A percentile compares a stretch with the other conserved stretches of the same genome.
Evolutionary conservation across 176 grass and related monocot species (phyloP).

Genomic region (Eragrostis curvula): DNA sequence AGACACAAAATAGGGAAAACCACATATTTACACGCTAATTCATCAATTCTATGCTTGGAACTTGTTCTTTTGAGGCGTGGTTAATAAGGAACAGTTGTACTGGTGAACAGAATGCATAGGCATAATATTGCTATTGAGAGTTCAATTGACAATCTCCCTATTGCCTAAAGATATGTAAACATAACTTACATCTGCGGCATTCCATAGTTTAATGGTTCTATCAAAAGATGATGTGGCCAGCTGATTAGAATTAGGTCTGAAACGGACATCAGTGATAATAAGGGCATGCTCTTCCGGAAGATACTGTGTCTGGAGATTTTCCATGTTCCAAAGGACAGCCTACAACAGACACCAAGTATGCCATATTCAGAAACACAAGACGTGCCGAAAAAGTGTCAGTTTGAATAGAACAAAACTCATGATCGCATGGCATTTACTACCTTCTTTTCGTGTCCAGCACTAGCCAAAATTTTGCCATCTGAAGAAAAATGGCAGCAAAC

Average conservation of each 20-base stretch:
- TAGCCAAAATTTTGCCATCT: conserved; percentile 91
- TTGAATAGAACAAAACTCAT: conserved; percentile 16
- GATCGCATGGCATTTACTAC: conserved; percentile 40
- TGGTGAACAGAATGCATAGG: neutral
- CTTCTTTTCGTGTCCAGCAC: conserved; percentile 99
- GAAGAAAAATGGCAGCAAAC: conserved; percentile 98
- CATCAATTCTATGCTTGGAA: neutral
- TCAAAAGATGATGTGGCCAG: conserved; percentile 98
- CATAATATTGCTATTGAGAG: conserved; percentile 1
- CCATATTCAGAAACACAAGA: conserved; percentile 25
- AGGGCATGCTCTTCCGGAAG: conserved; percentile 65
- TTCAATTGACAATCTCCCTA: conserved; percentile 2
- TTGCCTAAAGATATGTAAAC: conserved; percentile 25
- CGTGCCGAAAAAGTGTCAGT: conserved; percentile 24
- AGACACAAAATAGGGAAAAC: neutral
- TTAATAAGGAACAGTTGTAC: conserved; percentile 12
- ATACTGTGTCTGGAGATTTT: conserved; percentile 82
- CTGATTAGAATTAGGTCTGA: conserved; percentile 83
- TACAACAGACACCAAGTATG: conserved; percentile 40
- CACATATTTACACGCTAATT: neutral
- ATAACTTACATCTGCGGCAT: conserved; percentile 79
- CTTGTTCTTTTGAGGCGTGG: conserved; percentile 10
- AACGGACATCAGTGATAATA: conserved; percentile 94
- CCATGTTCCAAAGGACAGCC: conserved; percentile 99
- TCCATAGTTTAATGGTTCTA: conserved; percentile 84